phyloP scores from a whole-genome alignment of 352 stramenopile species.

The Phytopythium mirpurense region DNA sequence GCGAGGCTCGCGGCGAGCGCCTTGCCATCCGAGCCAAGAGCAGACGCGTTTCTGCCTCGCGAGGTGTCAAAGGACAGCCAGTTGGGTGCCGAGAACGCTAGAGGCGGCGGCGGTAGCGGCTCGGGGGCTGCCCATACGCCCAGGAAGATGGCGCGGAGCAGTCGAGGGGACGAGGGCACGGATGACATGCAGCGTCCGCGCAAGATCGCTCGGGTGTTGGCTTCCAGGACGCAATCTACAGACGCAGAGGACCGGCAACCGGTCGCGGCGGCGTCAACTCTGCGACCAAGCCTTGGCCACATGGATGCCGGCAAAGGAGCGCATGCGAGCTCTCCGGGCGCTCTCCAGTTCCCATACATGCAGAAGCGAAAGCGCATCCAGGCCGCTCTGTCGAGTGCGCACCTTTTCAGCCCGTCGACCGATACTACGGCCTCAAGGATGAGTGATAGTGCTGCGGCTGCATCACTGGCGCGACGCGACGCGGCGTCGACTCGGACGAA shows the following conservation, averaged over 20 bases:
- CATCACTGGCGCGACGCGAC: background rate
- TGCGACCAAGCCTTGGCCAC: background rate
- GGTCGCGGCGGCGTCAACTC: background rate
- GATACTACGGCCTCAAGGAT: background rate
- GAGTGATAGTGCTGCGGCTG: background rate
- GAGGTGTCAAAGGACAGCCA: constrained; percentile 1
- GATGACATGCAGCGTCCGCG: constrained; percentile 5
- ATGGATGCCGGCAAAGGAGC: background rate
- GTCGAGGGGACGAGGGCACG: background rate
- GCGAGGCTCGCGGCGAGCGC: constrained; percentile 20
- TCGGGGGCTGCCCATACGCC: background rate
- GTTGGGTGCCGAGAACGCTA: background rate
- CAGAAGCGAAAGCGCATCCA: constrained; percentile 31
- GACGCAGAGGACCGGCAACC: background rate
- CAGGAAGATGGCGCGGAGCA: background rate
- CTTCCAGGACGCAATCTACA: background rate
- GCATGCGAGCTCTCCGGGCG: too few relatives aligned
- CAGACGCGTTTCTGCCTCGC: background rate
- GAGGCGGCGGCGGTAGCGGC: too few relatives aligned
- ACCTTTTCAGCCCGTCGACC: constrained; percentile 20
- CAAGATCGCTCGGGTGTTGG: constrained; percentile 5
- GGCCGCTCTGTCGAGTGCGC: constrained; percentile 15
- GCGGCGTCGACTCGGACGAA: constrained; percentile 28
- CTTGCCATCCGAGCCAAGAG: background rate
- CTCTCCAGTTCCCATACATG: constrained; percentile 7